Conservation (phyloP, 2,329 filamentous ascomycete species). For the Colletotrichum cereale region DNA sequence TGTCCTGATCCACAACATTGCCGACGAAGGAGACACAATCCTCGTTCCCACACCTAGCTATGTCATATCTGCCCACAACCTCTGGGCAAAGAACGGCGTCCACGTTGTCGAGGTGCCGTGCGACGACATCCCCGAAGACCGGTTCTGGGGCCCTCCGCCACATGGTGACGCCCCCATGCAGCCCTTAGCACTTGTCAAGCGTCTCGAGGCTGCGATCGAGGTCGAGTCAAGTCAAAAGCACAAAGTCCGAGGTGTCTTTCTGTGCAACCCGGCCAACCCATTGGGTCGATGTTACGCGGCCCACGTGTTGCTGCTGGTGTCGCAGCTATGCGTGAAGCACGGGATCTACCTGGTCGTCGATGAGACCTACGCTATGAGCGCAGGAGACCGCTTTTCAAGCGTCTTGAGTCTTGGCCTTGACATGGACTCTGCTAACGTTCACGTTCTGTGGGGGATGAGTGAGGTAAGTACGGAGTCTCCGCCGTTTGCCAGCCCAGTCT, state of each 20-base stretch:
- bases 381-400: constrained; percentile 6
- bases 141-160: constrained; percentile 3
- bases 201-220: constrained; percentile 9
- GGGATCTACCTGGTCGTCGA: constrained; percentile 26
- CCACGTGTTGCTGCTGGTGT: constrained; percentile 16
- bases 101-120: constrained; percentile 24
- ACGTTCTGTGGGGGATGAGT: constrained; percentile 29
- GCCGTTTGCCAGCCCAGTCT: not conserved
- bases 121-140: constrained; percentile 32
- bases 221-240: constrained; percentile 4
- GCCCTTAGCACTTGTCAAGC: not conserved
- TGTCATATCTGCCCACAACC: constrained; percentile 2
- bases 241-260: not conserved
- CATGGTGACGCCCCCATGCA: not conserved
- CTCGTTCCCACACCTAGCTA: constrained; percentile 18
- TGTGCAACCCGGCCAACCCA: constrained; percentile 25
- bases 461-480: not conserved
- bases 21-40: constrained; percentile 15
- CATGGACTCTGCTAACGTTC: constrained; percentile 16
- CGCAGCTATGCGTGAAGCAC: constrained; percentile 17
- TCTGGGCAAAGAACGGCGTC: constrained; percentile 16
- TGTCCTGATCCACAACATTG: constrained; percentile 7
- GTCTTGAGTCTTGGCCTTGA: constrained; percentile 27
- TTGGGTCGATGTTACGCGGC: constrained; percentile 25
- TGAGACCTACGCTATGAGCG: constrained; percentile 24